Percentiles rank a stretch among this genome's conserved stretches.
Conservation (phyloP, 805 yeast species). For the Ogataea angusta region DNA sequence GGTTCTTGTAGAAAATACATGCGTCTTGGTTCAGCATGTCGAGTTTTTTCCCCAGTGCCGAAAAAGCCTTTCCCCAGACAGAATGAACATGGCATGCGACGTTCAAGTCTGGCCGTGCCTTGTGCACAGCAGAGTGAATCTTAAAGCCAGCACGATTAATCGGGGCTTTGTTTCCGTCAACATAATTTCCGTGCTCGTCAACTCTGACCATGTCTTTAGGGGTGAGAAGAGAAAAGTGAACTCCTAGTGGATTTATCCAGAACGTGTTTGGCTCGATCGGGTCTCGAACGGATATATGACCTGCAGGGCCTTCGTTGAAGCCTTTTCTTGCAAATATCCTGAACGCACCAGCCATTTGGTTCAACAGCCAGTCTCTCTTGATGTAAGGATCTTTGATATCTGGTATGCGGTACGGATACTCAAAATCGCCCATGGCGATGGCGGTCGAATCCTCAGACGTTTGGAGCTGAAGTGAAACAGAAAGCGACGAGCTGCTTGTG, state of each 20-base stretch:
- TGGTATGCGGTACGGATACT: neutral
- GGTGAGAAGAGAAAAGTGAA: neutral
- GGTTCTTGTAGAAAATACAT: neutral
- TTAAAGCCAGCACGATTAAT: neutral
- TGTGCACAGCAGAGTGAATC: neutral
- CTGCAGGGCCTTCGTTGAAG: neutral
- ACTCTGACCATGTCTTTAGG: neutral
- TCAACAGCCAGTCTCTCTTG: neutral
- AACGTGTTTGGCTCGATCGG: neutral
- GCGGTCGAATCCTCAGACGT: no score
- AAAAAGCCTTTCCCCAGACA: neutral
- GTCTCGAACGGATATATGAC: neutral
- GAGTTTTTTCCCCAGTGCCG: neutral
- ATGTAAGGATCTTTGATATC: neutral
- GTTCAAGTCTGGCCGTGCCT: neutral
- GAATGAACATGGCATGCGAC: neutral
- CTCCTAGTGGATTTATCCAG: neutral
- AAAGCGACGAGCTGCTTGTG: no score
- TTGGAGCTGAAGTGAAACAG: no score
- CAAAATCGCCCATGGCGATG: neutral
- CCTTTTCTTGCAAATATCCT: neutral
- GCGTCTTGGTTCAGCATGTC: neutral
- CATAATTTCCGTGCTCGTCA: neutral
- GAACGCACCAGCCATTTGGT: neutral
- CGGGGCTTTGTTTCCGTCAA: neutral